phyloP scores from a whole-genome alignment of 2,329 filamentous ascomycete genomes.

The Scytalidium sp. region DNA sequence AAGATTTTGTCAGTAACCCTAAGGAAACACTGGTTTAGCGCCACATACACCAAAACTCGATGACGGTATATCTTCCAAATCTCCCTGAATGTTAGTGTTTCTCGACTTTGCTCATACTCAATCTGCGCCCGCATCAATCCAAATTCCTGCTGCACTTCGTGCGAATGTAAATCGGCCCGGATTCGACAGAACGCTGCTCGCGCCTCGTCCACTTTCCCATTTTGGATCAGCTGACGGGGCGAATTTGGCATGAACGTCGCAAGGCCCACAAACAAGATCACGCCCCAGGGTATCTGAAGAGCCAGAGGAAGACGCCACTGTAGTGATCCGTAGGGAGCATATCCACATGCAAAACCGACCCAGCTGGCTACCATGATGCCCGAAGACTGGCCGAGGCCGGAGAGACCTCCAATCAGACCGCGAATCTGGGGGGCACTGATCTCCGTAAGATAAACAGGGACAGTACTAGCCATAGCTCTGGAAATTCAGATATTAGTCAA shows the following conservation, averaged over 20 bases:
- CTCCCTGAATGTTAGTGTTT: slow-evolving; percentile 47
- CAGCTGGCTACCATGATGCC: slow-evolving; percentile 55
- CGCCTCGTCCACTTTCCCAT: slow-evolving; percentile 44
- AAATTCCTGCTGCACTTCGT: slow-evolving; percentile 48
- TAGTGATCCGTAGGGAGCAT: slow-evolving; percentile 45
- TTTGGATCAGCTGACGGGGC: slow-evolving; percentile 49
- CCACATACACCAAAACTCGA: slow-evolving; percentile 42
- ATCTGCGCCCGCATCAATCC: slow-evolving; percentile 50
- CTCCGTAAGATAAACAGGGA: slow-evolving; percentile 22
- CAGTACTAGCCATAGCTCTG: slow-evolving; percentile 11
- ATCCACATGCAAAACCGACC: slow-evolving; percentile 52
- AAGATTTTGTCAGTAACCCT: slow-evolving; percentile 8
- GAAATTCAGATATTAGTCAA: slow-evolving; percentile 20
- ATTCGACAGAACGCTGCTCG: slow-evolving; percentile 44
- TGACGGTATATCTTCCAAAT: slow-evolving; percentile 49
- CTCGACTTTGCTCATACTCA: slow-evolving; percentile 53
- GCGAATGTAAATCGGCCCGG: slow-evolving; percentile 39
- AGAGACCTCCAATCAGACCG: slow-evolving; percentile 23
- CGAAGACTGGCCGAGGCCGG: slow-evolving; percentile 50
- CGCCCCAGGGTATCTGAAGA: slow-evolving; percentile 52
- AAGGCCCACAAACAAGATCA: slow-evolving; percentile 50
- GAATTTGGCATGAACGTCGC: slow-evolving; percentile 53
- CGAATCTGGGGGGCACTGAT: slow-evolving; percentile 15
- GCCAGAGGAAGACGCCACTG: slow-evolving; percentile 54
- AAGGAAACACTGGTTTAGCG: background rate